Conservation (phyloP, 768 basidiomycete genomes). For the Trametopsis cervina region DNA sequence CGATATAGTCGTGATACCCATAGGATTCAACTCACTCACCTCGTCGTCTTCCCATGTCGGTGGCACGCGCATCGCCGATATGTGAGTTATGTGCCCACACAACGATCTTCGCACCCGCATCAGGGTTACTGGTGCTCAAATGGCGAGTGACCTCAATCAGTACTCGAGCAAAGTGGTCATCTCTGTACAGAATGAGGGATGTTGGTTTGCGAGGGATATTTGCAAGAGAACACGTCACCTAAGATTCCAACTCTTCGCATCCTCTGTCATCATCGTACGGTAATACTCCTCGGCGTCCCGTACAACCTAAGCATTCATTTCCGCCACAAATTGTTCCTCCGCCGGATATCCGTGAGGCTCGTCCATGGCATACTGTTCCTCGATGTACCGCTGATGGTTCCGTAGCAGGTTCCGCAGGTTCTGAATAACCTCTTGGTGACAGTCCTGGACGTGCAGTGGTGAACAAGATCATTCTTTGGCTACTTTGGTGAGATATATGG, state of each 20-base stretch:
- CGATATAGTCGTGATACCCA: background rate
- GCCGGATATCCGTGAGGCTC: slow-evolving; percentile 14
- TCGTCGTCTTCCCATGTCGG: slow-evolving; percentile 22
- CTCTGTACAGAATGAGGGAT: slow-evolving; percentile 14
- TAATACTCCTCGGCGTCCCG: slow-evolving; percentile 26
- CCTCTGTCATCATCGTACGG: slow-evolving; percentile 22
- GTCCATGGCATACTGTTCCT: slow-evolving; percentile 11
- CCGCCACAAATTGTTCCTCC: slow-evolving; percentile 24
- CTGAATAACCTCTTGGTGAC: slow-evolving; percentile 22
- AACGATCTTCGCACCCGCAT: slow-evolving; percentile 18
- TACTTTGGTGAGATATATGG: background rate
- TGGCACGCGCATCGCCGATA: slow-evolving; percentile 24
- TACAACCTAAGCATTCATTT: slow-evolving; percentile 25
- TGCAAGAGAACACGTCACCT: slow-evolving; percentile 13
- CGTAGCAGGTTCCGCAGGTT: slow-evolving; percentile 17
- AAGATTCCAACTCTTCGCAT: slow-evolving; percentile 23
- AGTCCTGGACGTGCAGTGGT: slow-evolving; percentile 10
- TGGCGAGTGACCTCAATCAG: slow-evolving; percentile 14
- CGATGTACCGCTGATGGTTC: slow-evolving; percentile 17
- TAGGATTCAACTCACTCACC: slow-evolving; percentile 10
- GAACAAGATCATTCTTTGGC: too few relatives aligned
- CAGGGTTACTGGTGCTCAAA: slow-evolving; percentile 10
- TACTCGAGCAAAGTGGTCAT: slow-evolving; percentile 19
- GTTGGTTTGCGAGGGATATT: background rate
- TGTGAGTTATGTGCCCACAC: slow-evolving; percentile 29